Percentiles rank a stretch among this genome's conserved stretches.
phyloP scores from a whole-genome alignment of 2,329 filamentous ascomycete species.

The Colletotrichum spaethianum region DNA sequence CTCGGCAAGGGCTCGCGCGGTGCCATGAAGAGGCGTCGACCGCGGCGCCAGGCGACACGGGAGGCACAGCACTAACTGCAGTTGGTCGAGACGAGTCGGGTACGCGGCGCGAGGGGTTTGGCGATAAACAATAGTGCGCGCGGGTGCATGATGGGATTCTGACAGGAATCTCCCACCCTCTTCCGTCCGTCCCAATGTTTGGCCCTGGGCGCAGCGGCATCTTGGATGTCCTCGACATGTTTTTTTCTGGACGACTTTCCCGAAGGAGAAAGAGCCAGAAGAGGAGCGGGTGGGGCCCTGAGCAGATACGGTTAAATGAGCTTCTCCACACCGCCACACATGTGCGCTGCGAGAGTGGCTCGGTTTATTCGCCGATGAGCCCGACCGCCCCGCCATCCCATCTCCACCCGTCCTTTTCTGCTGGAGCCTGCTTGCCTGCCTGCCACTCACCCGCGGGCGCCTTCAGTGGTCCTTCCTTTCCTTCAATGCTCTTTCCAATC shows the following conservation, averaged over 20 bases:
- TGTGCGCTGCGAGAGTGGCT: constrained; percentile 18
- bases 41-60: background rate
- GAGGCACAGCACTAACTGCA: background rate
- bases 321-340: constrained; percentile 28
- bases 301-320: constrained; percentile 41
- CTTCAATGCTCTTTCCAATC: background rate
- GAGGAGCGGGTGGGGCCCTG: background rate
- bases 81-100: background rate
- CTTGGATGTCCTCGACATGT: background rate
- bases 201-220: background rate
- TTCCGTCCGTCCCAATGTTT: background rate
- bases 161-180: background rate
- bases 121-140: background rate
- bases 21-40: background rate
- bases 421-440: background rate
- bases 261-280: constrained; percentile 6
- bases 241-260: constrained; percentile 15
- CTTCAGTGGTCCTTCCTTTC: background rate
- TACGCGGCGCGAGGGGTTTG: background rate
- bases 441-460: background rate
- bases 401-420: background rate
- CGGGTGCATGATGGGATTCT: background rate
- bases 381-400: background rate
- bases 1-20: background rate
- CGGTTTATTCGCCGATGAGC: constrained; percentile 32